These are phyloP conservation scores for Prototheca wickerhamii DNA, from an alignment of 163 green algal species.

Conservation along the genomic window DNA sequence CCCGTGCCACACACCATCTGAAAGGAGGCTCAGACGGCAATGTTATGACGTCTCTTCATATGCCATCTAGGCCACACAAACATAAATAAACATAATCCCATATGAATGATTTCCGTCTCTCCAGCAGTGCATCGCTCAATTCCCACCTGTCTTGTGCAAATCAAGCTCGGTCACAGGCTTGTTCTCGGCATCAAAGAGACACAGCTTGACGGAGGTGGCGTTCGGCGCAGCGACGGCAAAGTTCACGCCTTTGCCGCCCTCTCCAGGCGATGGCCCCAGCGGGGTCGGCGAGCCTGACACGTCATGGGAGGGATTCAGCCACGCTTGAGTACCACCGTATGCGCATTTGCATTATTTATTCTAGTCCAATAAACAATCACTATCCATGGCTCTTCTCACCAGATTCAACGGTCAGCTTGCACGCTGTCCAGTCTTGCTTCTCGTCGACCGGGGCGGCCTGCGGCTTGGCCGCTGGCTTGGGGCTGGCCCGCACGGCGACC, in stretches of 20 bases:
- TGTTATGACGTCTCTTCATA: background rate
- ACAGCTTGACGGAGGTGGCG: conserved; percentile 66
- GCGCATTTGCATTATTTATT: too few species aligned
- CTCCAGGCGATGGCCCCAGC: conserved; percentile 56
- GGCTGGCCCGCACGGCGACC: too few species aligned
- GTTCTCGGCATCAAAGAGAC: conserved; percentile 50
- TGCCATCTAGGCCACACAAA: background rate
- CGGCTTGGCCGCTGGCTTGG: too few species aligned
- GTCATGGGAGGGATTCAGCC: too few species aligned
- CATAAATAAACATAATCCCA: background rate
- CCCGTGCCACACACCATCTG: conserved; percentile 53
- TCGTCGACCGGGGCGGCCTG: too few species aligned
- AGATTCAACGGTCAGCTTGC: too few species aligned
- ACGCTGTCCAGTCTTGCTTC: too few species aligned
- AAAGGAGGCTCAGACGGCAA: background rate
- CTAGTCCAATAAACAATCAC: too few species aligned
- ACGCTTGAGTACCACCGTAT: too few species aligned
- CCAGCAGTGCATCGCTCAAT: background rate
- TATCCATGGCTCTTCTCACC: too few species aligned
- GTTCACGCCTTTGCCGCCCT: conserved; percentile 75
- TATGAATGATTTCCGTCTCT: conserved; percentile 13
- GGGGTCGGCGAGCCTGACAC: background rate
- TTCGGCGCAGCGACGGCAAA: conserved; percentile 79
- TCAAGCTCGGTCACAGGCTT: conserved; percentile 29
- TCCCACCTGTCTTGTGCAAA: conserved; percentile 26